Conservation (phyloP, 768 basidiomycete species). For the Saitozyma sp. region DNA sequence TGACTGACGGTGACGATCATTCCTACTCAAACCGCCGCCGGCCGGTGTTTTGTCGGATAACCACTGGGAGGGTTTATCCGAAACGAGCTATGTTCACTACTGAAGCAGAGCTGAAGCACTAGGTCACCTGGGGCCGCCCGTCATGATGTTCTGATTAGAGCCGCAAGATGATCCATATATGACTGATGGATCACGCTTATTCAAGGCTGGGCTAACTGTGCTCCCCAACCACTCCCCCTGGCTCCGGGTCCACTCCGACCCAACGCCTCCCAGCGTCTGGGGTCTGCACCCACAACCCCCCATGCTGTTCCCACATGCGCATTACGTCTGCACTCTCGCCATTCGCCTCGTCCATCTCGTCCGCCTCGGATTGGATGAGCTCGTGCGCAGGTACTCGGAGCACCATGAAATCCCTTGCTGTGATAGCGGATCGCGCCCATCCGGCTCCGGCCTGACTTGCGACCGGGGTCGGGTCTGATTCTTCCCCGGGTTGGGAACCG, state of each 20-base stretch:
- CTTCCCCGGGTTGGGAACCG: background rate
- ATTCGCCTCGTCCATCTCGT: conserved; percentile 12
- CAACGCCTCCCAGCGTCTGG: conserved; percentile 9
- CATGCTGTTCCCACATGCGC: conserved; percentile 26
- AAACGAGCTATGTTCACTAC: background rate
- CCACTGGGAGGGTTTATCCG: no score
- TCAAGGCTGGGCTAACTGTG: background rate
- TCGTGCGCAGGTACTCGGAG: conserved; percentile 42
- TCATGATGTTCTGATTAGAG: background rate
- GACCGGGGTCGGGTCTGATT: background rate
- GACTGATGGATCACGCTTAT: background rate
- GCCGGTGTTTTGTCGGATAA: no score
- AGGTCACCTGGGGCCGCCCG: background rate
- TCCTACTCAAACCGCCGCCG: no score
- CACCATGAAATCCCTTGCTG: conserved; percentile 48
- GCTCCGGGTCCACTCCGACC: conserved; percentile 16
- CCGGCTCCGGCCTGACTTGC: background rate
- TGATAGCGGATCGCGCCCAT: conserved; percentile 21
- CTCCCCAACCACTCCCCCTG: background rate
- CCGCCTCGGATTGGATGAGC: conserved; percentile 26
- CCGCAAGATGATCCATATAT: background rate
- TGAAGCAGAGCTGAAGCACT: background rate
- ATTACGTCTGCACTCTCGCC: conserved; percentile 19
- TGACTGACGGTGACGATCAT: no score
- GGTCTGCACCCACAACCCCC: conserved; percentile 23